Conservation (phyloP, 108 stramenopile genomes). For the Cyclotella choctawhatcheeana region DNA sequence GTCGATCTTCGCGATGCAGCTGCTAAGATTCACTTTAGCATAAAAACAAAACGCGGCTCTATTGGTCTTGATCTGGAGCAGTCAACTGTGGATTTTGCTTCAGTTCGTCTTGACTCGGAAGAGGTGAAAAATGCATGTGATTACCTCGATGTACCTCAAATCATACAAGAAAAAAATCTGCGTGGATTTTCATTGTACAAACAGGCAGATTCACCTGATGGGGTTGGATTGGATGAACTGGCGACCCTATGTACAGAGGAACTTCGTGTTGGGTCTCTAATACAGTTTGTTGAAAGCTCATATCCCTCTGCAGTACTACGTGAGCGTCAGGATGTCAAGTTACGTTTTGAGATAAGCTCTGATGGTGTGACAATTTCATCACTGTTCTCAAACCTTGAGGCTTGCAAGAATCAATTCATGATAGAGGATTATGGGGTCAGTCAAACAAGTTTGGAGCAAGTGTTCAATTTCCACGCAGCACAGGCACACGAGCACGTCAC, state of each 20-base stretch:
- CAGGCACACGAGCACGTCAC: too few relatives aligned
- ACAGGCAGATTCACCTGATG: conserved; percentile 56
- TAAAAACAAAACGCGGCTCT: conserved; percentile 4
- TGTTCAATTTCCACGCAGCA: conserved; percentile 83
- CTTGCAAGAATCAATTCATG: conserved; percentile 59
- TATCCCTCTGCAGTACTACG: conserved; percentile 68
- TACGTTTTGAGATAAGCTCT: conserved; percentile 76
- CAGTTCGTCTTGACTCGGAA: conserved; percentile 61
- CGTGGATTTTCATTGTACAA: conserved; percentile 66
- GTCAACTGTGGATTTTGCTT: conserved; percentile 12
- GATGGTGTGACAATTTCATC: conserved; percentile 64
- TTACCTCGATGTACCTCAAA: conserved; percentile 44
- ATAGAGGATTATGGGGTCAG: conserved; percentile 78
- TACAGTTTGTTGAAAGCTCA: conserved; percentile 50
- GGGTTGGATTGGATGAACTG: conserved; percentile 57
- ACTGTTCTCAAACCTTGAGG: conserved; percentile 76
- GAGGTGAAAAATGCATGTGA: conserved; percentile 41
- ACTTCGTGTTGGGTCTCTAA: conserved; percentile 62
- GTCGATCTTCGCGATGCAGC: conserved; percentile 50
- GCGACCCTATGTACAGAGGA: conserved; percentile 70
- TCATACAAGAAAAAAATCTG: conserved; percentile 54
- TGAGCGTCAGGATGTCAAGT: conserved; percentile 82
- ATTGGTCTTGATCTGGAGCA: conserved; percentile 20
- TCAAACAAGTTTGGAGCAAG: conserved; percentile 84
- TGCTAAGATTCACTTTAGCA: conserved; percentile 12